Base-by-base conservation (phyloP, 139 green algal species). In the Yamagishiella unicocca region DNA sequence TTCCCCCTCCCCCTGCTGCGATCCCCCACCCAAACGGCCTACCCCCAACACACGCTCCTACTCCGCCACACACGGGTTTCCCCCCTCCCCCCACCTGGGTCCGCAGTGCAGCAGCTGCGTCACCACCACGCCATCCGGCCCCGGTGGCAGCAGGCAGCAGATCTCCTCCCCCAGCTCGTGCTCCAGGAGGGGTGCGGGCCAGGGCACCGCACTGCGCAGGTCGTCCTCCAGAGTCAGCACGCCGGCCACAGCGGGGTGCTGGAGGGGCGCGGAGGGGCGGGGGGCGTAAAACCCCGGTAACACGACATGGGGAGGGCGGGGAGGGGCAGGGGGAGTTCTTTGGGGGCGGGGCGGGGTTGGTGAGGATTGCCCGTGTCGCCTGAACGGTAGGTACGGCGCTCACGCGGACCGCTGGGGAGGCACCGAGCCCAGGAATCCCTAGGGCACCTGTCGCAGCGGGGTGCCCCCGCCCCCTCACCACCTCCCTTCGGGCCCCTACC, bases 161-260 rank as follows among this genome's bases (percentile, higher is more conserved):
- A 83, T 53, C 75, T 83, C 75, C 75, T 83, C 75, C 29, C 53
- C 75, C 75, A 83, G 75, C 53, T 83, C 75, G 53, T 83, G 75
- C 35, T 70, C 75, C 50, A 83, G 75, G 43, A 83, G 46, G 43
- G 75, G 2, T 4, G 75, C n/a, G 29, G 75, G 75, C 75, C 75
- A 83, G 53, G 75, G 75, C 25, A 83, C 75, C 24, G 1, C 2
- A 25, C 7, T 54, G 53, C 70, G 70, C 43, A 83, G 75, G 53
- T 83, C 75, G 75, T 83, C 75, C 53, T 83, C 75, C 75, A 83
- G 75, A 24, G 33, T 54, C 53, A 83, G 75, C 75, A 83, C 53
- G 25, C 75, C 33, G 7, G 35, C 14, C 53, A 83, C 75, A 24
- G 75, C 75, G 22, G 75, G 53, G 75, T 83, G 58, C 75, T 83